Conservation (phyloP, 495 filamentous ascomycete species). For the Podospora pseudopauciseta region DNA sequence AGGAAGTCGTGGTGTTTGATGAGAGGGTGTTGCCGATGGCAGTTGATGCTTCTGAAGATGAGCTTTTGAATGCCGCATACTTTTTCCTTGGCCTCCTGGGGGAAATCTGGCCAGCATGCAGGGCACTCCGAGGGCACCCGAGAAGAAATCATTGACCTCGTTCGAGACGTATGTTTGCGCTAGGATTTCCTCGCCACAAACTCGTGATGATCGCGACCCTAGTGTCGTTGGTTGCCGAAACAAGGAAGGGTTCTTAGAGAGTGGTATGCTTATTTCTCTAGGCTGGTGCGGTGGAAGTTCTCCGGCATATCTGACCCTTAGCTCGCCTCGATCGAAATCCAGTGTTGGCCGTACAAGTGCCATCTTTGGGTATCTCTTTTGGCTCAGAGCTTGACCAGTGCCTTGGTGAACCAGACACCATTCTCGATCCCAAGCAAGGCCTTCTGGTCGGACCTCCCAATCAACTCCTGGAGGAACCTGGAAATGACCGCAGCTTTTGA, state of each 20-base stretch:
- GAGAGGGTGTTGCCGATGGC: not conserved
- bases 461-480: slow-evolving; percentile 57
- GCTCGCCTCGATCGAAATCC: slow-evolving; percentile 52
- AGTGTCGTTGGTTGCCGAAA: slow-evolving; percentile 38
- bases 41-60: slow-evolving; percentile 55
- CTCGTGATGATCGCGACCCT: slow-evolving; percentile 51
- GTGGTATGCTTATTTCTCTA: slow-evolving; percentile 56
- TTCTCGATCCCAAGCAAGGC: slow-evolving; percentile 87
- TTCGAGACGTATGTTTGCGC: slow-evolving; percentile 63
- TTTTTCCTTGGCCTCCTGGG: slow-evolving; percentile 50
- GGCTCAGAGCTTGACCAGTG: slow-evolving; percentile 70
- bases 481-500: slow-evolving; percentile 83
- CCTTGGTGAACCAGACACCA: slow-evolving; percentile 89
- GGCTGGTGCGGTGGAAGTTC: slow-evolving; percentile 25
- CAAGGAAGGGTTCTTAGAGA: slow-evolving; percentile 56
- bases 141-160: slow-evolving; percentile 69
- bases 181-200: slow-evolving; percentile 74
- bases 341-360: slow-evolving; percentile 68
- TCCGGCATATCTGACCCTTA: slow-evolving; percentile 54
- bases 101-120: slow-evolving; percentile 81
- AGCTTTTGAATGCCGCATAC: slow-evolving; percentile 62
- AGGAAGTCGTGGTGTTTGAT: not conserved
- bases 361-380: slow-evolving; percentile 82
- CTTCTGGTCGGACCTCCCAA: slow-evolving; percentile 76
- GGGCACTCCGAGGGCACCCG: slow-evolving; percentile 64